These are phyloP conservation scores for Macrolepiota fuliginosa DNA, from an alignment of 768 basidiomycete species.

Conservation along the genomic window DNA sequence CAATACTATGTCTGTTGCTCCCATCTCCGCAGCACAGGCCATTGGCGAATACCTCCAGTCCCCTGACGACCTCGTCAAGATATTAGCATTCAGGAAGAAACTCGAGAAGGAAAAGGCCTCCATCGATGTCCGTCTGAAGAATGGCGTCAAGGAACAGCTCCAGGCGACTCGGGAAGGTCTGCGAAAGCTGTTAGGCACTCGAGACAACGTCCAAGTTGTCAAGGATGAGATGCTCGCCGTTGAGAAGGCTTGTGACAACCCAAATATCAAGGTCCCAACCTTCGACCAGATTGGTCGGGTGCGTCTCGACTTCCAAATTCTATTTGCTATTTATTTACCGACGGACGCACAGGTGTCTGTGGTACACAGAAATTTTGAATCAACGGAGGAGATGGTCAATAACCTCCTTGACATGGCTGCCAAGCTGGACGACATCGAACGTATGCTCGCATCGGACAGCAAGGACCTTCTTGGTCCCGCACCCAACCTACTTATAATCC, in stretches of 20 bases:
- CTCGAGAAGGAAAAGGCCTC: constrained; percentile 96
- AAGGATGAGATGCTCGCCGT: constrained; percentile 85
- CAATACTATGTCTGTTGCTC: constrained; percentile 43
- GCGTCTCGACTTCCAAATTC: constrained; percentile 24
- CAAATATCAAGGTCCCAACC: constrained; percentile 72
- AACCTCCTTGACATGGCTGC: constrained; percentile 92
- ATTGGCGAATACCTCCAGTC: constrained; percentile 90
- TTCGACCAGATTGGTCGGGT: constrained; percentile 97
- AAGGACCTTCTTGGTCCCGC: constrained; percentile 83
- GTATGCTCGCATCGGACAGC: constrained; percentile 73
- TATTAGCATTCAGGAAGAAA: constrained; percentile 87
- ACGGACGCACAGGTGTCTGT: constrained; percentile 73
- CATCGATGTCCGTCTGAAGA: constrained; percentile 86
- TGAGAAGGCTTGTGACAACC: constrained; percentile 74
- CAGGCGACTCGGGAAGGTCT: constrained; percentile 88
- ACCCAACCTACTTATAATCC: constrained; percentile 84
- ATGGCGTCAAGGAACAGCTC: constrained; percentile 90
- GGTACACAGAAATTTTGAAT: constrained; percentile 93
- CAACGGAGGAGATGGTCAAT: constrained; percentile 93
- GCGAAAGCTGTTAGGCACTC: constrained; percentile 73
- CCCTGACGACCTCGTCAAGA: constrained; percentile 90
- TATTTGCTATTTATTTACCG: constrained; percentile 1
- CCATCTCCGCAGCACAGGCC: constrained; percentile 79
- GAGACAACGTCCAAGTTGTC: constrained; percentile 74
- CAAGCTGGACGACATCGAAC: constrained; percentile 75